Evolutionary conservation across 495 filamentous ascomycete genomes (phyloP).

Genomic region (Hapsidospora chrysogenum): DNA sequence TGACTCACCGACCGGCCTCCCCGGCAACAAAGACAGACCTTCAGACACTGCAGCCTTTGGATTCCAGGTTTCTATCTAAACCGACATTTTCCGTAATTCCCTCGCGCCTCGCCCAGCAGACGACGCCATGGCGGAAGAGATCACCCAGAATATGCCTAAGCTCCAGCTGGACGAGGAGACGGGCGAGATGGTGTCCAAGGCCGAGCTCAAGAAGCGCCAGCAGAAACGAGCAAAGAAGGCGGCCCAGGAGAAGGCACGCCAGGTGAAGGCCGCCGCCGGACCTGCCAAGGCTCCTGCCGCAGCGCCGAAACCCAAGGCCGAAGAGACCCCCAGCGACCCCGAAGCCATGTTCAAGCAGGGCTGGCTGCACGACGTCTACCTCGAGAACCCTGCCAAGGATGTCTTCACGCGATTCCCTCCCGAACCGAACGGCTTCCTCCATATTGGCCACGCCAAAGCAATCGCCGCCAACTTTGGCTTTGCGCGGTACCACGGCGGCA

Average conservation of each 20-base stretch:
- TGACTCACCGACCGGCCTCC: too few species aligned
- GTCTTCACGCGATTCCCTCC: constrained; percentile 80
- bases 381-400: constrained; percentile 49
- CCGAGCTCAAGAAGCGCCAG: constrained; percentile 46
- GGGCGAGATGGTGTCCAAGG: constrained; percentile 49
- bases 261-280: constrained; percentile 11
- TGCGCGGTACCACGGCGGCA: constrained; percentile 69
- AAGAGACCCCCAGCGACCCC: constrained; percentile 38
- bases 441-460: constrained; percentile 91
- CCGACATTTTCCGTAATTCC: too few species aligned
- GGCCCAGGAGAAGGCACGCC: constrained; percentile 24
- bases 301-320: constrained; percentile 19
- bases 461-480: constrained; percentile 96
- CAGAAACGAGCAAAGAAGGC: constrained; percentile 47
- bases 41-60: too few species aligned
- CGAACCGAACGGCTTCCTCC: constrained; percentile 70
- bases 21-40: too few species aligned
- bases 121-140: constrained; percentile 43
- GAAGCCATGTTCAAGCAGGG: constrained; percentile 72
- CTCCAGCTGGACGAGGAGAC: constrained; percentile 48
- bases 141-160: constrained; percentile 36
- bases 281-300: constrained; percentile 7
- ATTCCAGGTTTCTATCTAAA: too few species aligned
- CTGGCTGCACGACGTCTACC: constrained; percentile 66
- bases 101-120: too few species aligned